Base-by-base conservation (phyloP, 257 asterid species). In the Euphrasia confusa region DNA sequence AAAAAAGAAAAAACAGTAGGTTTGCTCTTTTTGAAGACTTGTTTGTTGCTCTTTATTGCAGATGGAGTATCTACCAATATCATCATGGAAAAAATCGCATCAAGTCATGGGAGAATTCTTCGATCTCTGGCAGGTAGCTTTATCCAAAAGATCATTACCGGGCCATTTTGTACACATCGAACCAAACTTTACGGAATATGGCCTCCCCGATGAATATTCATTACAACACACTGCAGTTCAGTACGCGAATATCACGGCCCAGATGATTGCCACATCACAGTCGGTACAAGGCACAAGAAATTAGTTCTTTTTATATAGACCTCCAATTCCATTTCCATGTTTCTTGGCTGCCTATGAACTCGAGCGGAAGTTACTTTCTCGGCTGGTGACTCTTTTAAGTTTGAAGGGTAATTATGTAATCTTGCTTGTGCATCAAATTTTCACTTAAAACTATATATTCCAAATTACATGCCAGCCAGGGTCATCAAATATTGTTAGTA, bases 131-230 rank as follows among this genome's bases (percentile, higher is more conserved):
- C 86, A 80, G 54, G 99, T 87, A 67, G 83, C 92, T 42, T 83
- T 92, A 26, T 70, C 83, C 6, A 89, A 82, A 77, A 79, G 97
- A 80, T 87, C 95, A 13, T 67, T 89, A 47, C 92, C 95, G 1
- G 97, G 99, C 71, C 99, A 92, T 76, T 89, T 92, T 54, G 88
- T 83, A 66, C 99, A 93, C 72, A 81, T 73, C 9, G 99, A 87
- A 61, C 96, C 97, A 2, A 89, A 52, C 76, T 93, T 92, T 27
- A 30, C 82, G 12, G 97, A 93, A 69, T 89, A 68, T 58, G 94
- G 94, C 62, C 96, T 93, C 17, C 37, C 74, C 0, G 99, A 93
- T 64, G 85, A 79, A 42, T 93, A 93, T 47, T 66, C 87, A 3
- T 53, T 83, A 17, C 96, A 89, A 66, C 97, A 93, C 71, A 93